A percentile compares a stretch with the other conserved stretches of the same genome.
Evolutionary conservation across 2,329 filamentous ascomycete species (phyloP).

Genomic region (Dothiorella sarmentorum): DNA sequence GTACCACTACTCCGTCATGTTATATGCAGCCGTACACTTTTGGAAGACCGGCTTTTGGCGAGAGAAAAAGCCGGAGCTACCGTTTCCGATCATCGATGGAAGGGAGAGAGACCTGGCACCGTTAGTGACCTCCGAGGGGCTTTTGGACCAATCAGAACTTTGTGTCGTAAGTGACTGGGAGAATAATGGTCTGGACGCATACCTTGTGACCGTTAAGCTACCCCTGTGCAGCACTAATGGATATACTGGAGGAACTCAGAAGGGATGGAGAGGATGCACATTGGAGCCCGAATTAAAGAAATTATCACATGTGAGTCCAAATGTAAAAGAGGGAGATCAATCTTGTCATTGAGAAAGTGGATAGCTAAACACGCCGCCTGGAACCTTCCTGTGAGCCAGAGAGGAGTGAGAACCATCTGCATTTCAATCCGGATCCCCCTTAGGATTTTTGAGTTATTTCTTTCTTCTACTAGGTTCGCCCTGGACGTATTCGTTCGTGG

Average conservation of each 20-base stretch:
- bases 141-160: not conserved
- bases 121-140: not conserved
- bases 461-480: conserved; percentile 16
- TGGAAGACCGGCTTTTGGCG: not conserved
- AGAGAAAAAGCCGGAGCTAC: not conserved
- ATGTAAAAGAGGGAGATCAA: not conserved
- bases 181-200: too few relatives aligned
- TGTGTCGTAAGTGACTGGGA: too few relatives aligned
- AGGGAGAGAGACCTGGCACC: not conserved
- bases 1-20: not conserved
- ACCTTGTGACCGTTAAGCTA: too few relatives aligned
- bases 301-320: not conserved
- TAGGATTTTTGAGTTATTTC: not conserved
- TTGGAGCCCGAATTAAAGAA: too few relatives aligned
- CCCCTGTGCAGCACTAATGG: not conserved
- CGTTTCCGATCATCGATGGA: not conserved
- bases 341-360: conserved; percentile 2
- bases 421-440: not conserved
- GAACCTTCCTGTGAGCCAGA: not conserved
- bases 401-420: not conserved
- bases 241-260: too few relatives aligned
- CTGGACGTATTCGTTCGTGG: not conserved
- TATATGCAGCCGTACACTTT: not conserved
- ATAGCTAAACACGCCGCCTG: not conserved
- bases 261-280: too few relatives aligned